Evolutionary conservation across 2,329 filamentous ascomycete species (phyloP).

Genomic region (Colletotrichum sidae): DNA sequence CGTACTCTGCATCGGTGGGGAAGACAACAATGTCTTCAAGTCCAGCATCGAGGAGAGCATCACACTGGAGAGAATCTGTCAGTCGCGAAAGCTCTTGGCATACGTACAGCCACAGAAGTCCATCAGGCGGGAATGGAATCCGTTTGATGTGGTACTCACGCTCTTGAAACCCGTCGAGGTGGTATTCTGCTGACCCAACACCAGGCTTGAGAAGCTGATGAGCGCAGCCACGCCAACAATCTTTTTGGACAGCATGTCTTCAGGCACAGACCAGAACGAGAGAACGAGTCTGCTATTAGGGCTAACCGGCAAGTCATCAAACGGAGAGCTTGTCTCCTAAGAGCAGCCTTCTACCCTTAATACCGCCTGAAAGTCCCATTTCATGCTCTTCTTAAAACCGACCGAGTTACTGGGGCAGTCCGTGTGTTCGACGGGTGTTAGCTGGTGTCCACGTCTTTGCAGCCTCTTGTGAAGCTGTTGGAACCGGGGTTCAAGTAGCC

Average conservation of each 20-base stretch:
- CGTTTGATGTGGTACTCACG: neutral
- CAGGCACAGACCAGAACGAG: neutral
- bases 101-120: too few species aligned
- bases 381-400: too few species aligned
- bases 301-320: too few species aligned
- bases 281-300: neutral
- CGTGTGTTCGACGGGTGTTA: too few species aligned
- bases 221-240: neutral
- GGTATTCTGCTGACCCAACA: neutral
- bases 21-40: constrained; percentile 21
- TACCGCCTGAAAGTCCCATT: too few species aligned
- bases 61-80: constrained; percentile 2
- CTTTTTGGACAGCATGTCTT: neutral
- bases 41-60: constrained; percentile 25
- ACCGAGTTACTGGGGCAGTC: too few species aligned
- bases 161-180: constrained; percentile 6
- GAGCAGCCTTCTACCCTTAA: too few species aligned
- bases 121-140: too few species aligned
- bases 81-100: too few species aligned
- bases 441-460: too few species aligned
- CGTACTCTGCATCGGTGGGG: constrained; percentile 15
- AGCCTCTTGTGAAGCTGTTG: neutral
- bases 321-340: too few species aligned
- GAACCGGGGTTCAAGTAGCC: neutral
- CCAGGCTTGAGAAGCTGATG: neutral